Evolutionary conservation across 768 basidiomycete species (phyloP).

Genomic region (Mycena vitilis): DNA sequence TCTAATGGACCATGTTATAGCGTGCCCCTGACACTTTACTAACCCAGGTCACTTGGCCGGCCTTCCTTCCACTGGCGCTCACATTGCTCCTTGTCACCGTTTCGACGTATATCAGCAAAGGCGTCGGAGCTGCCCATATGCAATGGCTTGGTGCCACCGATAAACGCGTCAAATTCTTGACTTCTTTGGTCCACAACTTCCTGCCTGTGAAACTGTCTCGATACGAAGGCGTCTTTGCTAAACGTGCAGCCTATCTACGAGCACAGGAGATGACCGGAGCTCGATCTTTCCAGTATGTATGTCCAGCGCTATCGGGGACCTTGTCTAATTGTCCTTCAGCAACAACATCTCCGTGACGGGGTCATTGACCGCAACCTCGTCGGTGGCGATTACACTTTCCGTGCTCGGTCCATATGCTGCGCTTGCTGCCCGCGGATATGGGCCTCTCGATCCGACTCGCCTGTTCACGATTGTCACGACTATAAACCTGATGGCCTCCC

Average conservation of each 20-base stretch:
- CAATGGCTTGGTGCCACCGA: conserved; percentile 19
- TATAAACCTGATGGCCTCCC: conserved; percentile 15
- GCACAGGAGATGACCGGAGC: conserved; percentile 22
- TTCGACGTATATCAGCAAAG: conserved; percentile 10
- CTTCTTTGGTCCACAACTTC: conserved; percentile 12
- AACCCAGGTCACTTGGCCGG: conserved; percentile 9
- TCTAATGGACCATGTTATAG: too few species aligned
- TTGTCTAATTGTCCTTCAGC: too few species aligned
- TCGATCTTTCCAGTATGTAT: conserved; percentile 26
- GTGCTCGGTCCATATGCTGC: conserved; percentile 30
- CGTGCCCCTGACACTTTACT: not conserved
- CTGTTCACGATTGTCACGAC: conserved; percentile 25
- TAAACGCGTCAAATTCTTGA: conserved; percentile 27
- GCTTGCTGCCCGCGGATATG: conserved; percentile 13
- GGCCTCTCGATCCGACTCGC: conserved; percentile 12
- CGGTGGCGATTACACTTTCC: conserved; percentile 15
- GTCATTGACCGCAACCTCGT: conserved; percentile 13
- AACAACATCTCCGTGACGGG: conserved; percentile 26
- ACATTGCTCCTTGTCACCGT: conserved; percentile 1
- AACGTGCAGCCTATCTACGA: not conserved
- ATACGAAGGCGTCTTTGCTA: conserved; percentile 14
- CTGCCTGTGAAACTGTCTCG: conserved; percentile 13
- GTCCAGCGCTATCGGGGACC: not conserved
- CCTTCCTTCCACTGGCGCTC: conserved; percentile 17
- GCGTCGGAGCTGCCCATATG: conserved; percentile 22